phyloP scores from a whole-genome alignment of 352 stramenopile genomes.

The Phytophthora rubi region DNA sequence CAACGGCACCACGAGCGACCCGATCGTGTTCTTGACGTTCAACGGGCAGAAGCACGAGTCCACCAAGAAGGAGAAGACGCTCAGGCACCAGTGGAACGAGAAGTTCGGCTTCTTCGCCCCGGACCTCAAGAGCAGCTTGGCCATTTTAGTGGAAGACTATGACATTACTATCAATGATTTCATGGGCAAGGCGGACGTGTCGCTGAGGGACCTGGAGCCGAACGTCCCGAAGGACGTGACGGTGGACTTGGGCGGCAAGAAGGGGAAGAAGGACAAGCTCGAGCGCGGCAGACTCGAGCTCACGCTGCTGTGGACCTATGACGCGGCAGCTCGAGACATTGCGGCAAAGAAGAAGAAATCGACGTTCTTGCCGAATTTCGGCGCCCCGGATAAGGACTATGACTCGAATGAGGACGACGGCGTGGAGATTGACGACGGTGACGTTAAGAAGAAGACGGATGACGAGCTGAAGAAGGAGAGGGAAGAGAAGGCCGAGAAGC shows the following conservation, averaged over 20 bases:
- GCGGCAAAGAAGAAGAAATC: conserved; percentile 77
- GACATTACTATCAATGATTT: conserved; percentile 85
- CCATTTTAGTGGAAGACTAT: conserved; percentile 72
- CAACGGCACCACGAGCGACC: conserved; percentile 84
- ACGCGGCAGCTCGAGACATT: conserved; percentile 56
- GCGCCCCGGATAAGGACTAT: conserved; percentile 73
- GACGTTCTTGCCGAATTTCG: conserved; percentile 60
- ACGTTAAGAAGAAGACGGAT: conserved; percentile 58
- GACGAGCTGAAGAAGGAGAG: conserved; percentile 77
- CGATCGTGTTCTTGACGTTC: conserved; percentile 81
- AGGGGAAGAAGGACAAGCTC: conserved; percentile 72
- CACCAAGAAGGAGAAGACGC: conserved; percentile 74
- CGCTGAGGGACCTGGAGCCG: conserved; percentile 56
- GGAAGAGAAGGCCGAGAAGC: conserved; percentile 76
- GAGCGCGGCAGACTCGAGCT: conserved; percentile 60
- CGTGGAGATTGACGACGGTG: conserved; percentile 57
- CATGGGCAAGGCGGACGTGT: conserved; percentile 72
- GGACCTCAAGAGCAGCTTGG: conserved; percentile 59
- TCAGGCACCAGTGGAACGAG: conserved; percentile 81
- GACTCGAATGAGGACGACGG: conserved; percentile 77
- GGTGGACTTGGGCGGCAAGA: conserved; percentile 67
- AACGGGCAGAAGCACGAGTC: conserved; percentile 86
- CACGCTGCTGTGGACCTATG: conserved; percentile 68
- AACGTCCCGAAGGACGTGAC: conserved; percentile 64
- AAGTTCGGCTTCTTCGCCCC: conserved; percentile 78